A percentile compares a stretch with the other conserved stretches of the same genome.
These are phyloP conservation scores for Scalesia atractyloides DNA, from an alignment of 129 eudicot species.

Conservation along the genomic window DNA sequence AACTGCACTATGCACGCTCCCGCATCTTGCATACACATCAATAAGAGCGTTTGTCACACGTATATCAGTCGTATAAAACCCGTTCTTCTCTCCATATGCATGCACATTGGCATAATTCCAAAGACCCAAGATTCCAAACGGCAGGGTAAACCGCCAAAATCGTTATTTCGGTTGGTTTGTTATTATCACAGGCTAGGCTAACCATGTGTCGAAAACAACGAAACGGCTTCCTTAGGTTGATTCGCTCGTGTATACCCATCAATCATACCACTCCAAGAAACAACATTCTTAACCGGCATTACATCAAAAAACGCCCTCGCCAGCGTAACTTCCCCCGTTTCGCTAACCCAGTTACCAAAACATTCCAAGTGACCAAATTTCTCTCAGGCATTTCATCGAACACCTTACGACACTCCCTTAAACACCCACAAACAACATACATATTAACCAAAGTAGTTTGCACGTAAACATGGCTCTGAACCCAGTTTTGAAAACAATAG, in stretches of 20 bases:
- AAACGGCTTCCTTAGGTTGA: conserved; percentile 34
- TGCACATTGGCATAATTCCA: conserved; percentile 49
- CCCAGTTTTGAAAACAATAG: conserved; percentile 35
- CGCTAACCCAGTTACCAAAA: conserved; percentile 43
- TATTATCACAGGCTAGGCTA: neutral
- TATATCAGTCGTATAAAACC: conserved; percentile 34
- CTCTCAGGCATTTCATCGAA: conserved; percentile 51
- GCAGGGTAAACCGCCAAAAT: conserved; percentile 46
- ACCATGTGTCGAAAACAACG: conserved; percentile 41
- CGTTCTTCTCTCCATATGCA: conserved; percentile 43
- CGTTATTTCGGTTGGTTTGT: conserved; percentile 43
- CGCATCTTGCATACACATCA: conserved; percentile 62
- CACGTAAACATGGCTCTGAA: conserved; percentile 38
- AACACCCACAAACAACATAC: conserved; percentile 38
- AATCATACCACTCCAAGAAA: conserved; percentile 57
- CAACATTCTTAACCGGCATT: conserved; percentile 42
- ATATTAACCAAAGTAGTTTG: conserved; percentile 51
- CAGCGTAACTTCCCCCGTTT: conserved; percentile 24
- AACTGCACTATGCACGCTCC: conserved; percentile 42
- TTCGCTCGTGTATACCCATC: conserved; percentile 47
- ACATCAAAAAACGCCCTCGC: conserved; percentile 40
- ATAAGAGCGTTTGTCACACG: conserved; percentile 47
- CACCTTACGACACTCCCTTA: conserved; percentile 33
- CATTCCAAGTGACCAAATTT: conserved; percentile 50
- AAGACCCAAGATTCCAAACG: conserved; percentile 41